Evolutionary conservation across 345 rosid genomes (phyloP), one percentile per base, ranked within the genome.

Genomic region (Psidium friedrichsthalianum): DNA sequence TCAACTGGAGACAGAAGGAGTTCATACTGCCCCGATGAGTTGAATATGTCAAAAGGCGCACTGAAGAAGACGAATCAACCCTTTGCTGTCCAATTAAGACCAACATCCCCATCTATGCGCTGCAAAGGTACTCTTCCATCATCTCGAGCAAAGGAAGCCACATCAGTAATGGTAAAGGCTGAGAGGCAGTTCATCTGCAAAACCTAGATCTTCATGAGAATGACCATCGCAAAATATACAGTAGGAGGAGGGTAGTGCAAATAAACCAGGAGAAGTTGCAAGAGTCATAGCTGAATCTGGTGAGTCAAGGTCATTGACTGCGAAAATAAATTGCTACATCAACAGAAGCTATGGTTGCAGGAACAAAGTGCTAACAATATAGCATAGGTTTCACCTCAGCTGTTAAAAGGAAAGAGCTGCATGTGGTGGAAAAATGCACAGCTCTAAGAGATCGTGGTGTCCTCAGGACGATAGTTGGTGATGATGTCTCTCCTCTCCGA

Each of bases 241-340:
- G 91, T 89, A 84, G 97, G 94, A 25, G 93, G 93, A 55, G 97
- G 93, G 90, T 94, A 92, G 78, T 74, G 92, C 90, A 90, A 86
- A 88, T 92, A 92, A 92, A 59, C 96, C 95, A 49, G 92, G 93
- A 47, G 94, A 90, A 84, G 96, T 93, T 87, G 96, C 97, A 25
- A 86, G 88, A 56, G 95, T 87, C 94, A 93, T 92, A 25, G 90
- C 87, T 42, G 96, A 92, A 88, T 93, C 97, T 87, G 97, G 87
- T 52, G 93, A 91, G 91, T 92, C 95, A 87, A 94, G 95, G 89
- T 94, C 97, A 88, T 93, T 94, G 89, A 93, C 95, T 94, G 92
- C 92, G 88, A 88, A 89, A 88, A 80, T 87, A 86, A 85, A 89
- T 74, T 51, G 27, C 52, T 87, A 86, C 78, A 85, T 55, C 59